Evolutionary conservation across 208 protist species (phyloP).

Genomic region (Balamuthia mandrillaris): DNA sequence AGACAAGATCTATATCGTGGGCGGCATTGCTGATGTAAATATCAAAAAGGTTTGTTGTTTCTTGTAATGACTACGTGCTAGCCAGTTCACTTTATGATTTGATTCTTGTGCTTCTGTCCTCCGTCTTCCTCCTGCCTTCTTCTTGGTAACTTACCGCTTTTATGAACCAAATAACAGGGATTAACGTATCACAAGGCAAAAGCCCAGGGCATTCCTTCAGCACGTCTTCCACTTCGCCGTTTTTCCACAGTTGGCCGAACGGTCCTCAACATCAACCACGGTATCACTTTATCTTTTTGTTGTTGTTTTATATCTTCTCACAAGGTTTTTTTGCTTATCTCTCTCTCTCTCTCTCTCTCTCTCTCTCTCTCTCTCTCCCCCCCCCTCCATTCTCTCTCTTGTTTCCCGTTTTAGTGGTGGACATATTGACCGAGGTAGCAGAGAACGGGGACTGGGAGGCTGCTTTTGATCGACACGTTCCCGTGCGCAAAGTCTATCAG

Average conservation of each 20-base stretch:
- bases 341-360: background rate
- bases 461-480: background rate
- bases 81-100: background rate
- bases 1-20: slow-evolving; percentile 31
- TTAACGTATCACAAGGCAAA: slow-evolving; percentile 14
- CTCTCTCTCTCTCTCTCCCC: background rate
- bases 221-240: background rate
- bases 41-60: background rate
- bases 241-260: background rate
- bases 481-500: background rate
- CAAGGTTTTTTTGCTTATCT: background rate
- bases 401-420: background rate
- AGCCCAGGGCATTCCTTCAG: background rate
- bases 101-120: background rate
- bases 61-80: background rate
- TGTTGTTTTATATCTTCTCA: background rate
- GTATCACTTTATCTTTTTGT: background rate
- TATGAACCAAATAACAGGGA: too few relatives aligned
- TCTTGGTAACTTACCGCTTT: too few relatives aligned
- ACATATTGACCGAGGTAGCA: slow-evolving; percentile 17
- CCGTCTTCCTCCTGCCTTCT: background rate
- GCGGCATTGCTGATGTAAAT: slow-evolving; percentile 23
- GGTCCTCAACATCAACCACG: slow-evolving; percentile 33
- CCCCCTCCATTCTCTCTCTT: background rate
- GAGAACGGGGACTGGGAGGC: background rate